These are phyloP conservation scores for Letharia lupina DNA, from an alignment of 495 filamentous ascomycete genomes.

Conservation along the genomic window DNA sequence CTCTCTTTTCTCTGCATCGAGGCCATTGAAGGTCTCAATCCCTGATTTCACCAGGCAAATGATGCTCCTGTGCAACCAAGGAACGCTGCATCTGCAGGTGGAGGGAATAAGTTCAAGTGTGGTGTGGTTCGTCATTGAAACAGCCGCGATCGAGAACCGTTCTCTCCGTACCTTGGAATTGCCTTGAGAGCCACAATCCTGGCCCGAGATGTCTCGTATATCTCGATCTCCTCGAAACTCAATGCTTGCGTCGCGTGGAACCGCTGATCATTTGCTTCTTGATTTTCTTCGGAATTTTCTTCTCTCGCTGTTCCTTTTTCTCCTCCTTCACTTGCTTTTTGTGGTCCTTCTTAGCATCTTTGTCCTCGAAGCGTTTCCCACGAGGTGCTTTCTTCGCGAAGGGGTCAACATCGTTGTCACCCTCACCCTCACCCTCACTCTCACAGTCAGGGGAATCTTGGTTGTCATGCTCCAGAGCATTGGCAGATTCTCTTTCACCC, in stretches of 20 bases:
- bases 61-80: conserved; percentile 22
- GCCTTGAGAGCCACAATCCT: background rate
- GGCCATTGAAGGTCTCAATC: conserved; percentile 6
- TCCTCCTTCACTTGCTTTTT: conserved; percentile 90
- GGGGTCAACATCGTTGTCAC: conserved; percentile 37
- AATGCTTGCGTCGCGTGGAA: conserved; percentile 41
- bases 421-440: conserved; percentile 27
- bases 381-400: conserved; percentile 64
- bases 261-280: conserved; percentile 69
- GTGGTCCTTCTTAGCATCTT: conserved; percentile 79
- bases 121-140: conserved; percentile 17
- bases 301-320: conserved; percentile 80
- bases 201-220: background rate
- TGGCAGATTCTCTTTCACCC: conserved; percentile 30
- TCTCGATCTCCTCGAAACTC: background rate
- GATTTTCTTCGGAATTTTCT: conserved; percentile 89
- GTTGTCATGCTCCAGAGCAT: conserved; percentile 36
- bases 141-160: background rate
- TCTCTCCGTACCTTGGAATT: conserved; percentile 2
- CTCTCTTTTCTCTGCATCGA: conserved; percentile 30
- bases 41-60: conserved; percentile 2
- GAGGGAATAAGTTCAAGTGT: conserved; percentile 23
- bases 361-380: conserved; percentile 85
- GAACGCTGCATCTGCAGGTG: conserved; percentile 21
- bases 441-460: conserved; percentile 4